A percentile compares a stretch with the other conserved stretches of the same genome.
Evolutionary conservation across 805 yeast genomes (phyloP).

Genomic region (Yamadazyma endophytica): DNA sequence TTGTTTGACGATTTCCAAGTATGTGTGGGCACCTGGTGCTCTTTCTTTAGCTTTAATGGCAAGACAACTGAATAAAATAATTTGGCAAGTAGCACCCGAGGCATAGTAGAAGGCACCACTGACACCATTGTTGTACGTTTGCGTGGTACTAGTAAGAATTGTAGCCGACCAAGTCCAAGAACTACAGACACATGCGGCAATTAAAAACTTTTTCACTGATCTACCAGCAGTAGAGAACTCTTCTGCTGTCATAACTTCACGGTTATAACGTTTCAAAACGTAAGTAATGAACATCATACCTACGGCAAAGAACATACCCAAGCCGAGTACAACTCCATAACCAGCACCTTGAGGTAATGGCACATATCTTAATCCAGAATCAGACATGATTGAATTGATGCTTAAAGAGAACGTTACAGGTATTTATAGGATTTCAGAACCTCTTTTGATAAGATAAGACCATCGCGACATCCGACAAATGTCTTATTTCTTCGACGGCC

Average conservation of each 20-base stretch:
- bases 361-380: conserved; percentile 6
- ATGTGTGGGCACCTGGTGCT: conserved; percentile 92
- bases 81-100: conserved; percentile 88
- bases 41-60: conserved; percentile 86
- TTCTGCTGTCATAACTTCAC: conserved; percentile 86
- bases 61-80: conserved; percentile 76
- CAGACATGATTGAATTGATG: background rate
- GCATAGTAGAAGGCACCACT: conserved; percentile 83
- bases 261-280: conserved; percentile 71
- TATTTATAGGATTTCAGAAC: background rate
- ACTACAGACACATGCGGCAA: conserved; percentile 86
- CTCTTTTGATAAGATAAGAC: background rate
- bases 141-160: conserved; percentile 52
- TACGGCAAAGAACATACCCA: conserved; percentile 73
- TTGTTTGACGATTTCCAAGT: conserved; percentile 74
- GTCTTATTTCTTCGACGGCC: background rate
- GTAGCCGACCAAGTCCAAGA: conserved; percentile 77
- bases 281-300: conserved; percentile 79
- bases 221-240: conserved; percentile 94
- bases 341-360: conserved; percentile 75
- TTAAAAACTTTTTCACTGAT: conserved; percentile 77
- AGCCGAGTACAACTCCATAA: conserved; percentile 81
- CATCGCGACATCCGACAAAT: too few relatives aligned
- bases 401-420: background rate
- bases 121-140: conserved; percentile 72